Conservation (phyloP, 2,329 filamentous ascomycete genomes). For the Beauveria scarabaeidicola region DNA sequence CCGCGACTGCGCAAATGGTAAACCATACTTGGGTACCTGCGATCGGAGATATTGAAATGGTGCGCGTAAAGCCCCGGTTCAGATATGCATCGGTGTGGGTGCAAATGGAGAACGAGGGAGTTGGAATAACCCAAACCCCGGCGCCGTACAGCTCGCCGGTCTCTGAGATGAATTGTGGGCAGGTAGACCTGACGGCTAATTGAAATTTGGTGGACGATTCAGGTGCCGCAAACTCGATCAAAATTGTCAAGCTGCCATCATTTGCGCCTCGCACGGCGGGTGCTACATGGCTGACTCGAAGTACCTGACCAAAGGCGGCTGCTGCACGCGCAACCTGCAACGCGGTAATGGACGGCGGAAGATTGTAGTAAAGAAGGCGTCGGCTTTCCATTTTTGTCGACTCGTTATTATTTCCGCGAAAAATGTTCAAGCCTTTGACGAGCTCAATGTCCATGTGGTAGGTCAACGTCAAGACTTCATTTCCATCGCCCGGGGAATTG, state of each 20-base stretch:
- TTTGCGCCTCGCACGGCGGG: background rate
- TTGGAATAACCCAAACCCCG: background rate
- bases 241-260: background rate
- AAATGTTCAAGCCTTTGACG: background rate
- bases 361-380: background rate
- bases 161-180: background rate
- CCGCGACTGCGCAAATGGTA: background rate
- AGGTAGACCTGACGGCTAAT: background rate
- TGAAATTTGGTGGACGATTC: background rate
- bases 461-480: background rate
- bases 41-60: background rate
- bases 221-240: background rate
- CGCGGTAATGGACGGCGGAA: background rate
- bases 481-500: no score
- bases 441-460: background rate
- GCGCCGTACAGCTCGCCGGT: background rate
- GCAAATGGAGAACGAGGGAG: background rate
- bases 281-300: background rate
- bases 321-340: background rate
- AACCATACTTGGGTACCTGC: background rate
- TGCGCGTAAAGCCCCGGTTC: background rate
- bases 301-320: background rate
- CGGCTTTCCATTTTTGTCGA: background rate
- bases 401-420: background rate
- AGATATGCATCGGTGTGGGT: background rate